phyloP scores from a whole-genome alignment of 176 grass and related monocot species.

The Oryza coarctata region DNA sequence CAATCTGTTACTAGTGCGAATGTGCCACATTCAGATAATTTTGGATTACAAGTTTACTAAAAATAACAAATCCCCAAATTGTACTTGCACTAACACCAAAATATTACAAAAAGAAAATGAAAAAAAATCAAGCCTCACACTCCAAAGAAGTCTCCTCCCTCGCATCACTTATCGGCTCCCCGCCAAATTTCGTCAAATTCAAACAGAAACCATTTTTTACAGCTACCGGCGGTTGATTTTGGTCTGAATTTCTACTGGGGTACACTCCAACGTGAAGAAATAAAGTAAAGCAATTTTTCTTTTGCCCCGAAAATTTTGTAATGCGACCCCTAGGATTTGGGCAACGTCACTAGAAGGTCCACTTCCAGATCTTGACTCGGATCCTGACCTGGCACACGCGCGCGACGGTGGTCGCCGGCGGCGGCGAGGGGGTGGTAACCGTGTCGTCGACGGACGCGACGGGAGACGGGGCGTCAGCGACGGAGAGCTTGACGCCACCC shows the following conservation, averaged over 20 bases:
- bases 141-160: neutral
- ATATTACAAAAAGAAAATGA: conserved; percentile 22
- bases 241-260: conserved; percentile 24
- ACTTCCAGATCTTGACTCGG: conserved; percentile 99
- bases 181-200: conserved; percentile 49
- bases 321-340: conserved; percentile 29
- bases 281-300: conserved; percentile 36
- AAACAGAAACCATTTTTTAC: conserved; percentile 47
- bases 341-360: conserved; percentile 68
- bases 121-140: conserved; percentile 51
- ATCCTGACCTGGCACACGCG: conserved; percentile 81
- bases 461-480: neutral
- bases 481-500: conserved; percentile 28
- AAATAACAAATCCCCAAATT: conserved; percentile 36
- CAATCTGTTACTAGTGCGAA: neutral
- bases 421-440: conserved; percentile 13
- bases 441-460: neutral
- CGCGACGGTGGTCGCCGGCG: conserved; percentile 33
- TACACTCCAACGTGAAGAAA: neutral
- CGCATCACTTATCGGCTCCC: neutral
- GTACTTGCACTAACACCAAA: conserved; percentile 52
- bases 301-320: conserved; percentile 26
- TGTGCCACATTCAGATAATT: conserved; percentile 12
- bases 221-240: conserved; percentile 43
- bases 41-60: conserved; percentile 33